phyloP scores from a whole-genome alignment of 1,284 basidiomycete genomes.

The Mycosarcoma maydis region DNA sequence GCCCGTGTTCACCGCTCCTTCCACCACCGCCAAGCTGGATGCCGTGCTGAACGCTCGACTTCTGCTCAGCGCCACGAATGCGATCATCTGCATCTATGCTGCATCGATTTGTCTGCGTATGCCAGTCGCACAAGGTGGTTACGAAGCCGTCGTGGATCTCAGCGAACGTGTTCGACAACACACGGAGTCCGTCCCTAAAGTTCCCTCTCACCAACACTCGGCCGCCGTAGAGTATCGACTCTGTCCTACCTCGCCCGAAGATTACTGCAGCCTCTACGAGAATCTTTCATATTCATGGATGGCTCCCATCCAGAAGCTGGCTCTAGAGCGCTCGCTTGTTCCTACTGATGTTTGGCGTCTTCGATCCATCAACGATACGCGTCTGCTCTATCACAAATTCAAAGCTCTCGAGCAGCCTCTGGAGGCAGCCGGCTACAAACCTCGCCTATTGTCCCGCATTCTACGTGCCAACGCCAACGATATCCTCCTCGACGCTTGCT shows the following conservation, averaged over 20 bases:
- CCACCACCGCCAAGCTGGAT: not conserved
- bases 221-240: slow-evolving; percentile 34
- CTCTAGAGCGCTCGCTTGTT: slow-evolving; percentile 37
- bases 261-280: slow-evolving; percentile 46
- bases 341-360: slow-evolving; percentile 57
- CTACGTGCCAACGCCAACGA: slow-evolving; percentile 52
- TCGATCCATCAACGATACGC: slow-evolving; percentile 50
- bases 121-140: slow-evolving; percentile 51
- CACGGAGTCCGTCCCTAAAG: slow-evolving; percentile 4
- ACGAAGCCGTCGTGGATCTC: slow-evolving; percentile 36
- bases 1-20: slow-evolving; percentile 1
- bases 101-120: slow-evolving; percentile 32
- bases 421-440: not conserved
- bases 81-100: slow-evolving; percentile 13
- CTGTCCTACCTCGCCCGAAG: slow-evolving; percentile 58
- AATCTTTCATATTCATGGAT: slow-evolving; percentile 57
- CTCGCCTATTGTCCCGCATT: slow-evolving; percentile 31
- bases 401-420: slow-evolving; percentile 9
- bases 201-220: slow-evolving; percentile 5
- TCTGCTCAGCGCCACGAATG: slow-evolving; percentile 14
- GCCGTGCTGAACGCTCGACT: not conserved
- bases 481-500: slow-evolving; percentile 49
- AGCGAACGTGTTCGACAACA: slow-evolving; percentile 31
- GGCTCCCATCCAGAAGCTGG: slow-evolving; percentile 48
- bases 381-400: slow-evolving; percentile 44